These are phyloP conservation scores for Myxozyma kluyveri DNA, from an alignment of 805 yeast species.

Conservation along the genomic window DNA sequence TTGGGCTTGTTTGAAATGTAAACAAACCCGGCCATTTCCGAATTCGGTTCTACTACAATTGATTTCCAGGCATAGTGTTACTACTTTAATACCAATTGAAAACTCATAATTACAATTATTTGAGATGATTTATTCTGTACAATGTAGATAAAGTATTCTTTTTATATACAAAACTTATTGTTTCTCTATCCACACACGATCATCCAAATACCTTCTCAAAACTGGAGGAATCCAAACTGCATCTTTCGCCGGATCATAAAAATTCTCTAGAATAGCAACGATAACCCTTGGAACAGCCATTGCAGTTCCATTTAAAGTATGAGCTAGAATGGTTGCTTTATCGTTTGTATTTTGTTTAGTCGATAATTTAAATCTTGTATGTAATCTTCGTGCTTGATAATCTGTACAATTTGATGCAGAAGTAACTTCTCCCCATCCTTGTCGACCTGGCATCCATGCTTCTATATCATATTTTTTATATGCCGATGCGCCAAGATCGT, in stretches of 20 bases:
- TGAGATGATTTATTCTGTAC: too few species aligned
- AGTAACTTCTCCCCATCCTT: conserved; percentile 86
- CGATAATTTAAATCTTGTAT: conserved; percentile 53
- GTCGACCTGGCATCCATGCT: conserved; percentile 98
- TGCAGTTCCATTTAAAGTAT: conserved; percentile 92
- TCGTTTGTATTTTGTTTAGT: conserved; percentile 12
- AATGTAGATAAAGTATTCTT: too few species aligned
- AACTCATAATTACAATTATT: too few species aligned
- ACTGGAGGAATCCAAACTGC: conserved; percentile 64
- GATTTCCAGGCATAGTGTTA: too few species aligned
- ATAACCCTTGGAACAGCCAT: conserved; percentile 91
- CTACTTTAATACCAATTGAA: too few species aligned
- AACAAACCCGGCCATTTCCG: too few species aligned
- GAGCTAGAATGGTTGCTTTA: conserved; percentile 49
- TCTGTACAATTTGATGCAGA: conserved; percentile 91
- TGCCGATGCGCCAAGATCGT: conserved; percentile 93
- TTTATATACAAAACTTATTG: conserved; percentile 3
- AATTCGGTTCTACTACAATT: too few species aligned
- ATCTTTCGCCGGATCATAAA: conserved; percentile 58
- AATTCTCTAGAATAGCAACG: conserved; percentile 84
- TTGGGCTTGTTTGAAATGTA: too few species aligned
- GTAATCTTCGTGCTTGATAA: conserved; percentile 80
- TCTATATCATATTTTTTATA: conserved; percentile 88
- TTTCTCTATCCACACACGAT: conserved; percentile 42
- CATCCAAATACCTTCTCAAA: conserved; percentile 71